Percentiles rank a stretch among this genome's conserved stretches.
Conservation (phyloP, 768 basidiomycete species). For the Plicaturopsis crispa region DNA sequence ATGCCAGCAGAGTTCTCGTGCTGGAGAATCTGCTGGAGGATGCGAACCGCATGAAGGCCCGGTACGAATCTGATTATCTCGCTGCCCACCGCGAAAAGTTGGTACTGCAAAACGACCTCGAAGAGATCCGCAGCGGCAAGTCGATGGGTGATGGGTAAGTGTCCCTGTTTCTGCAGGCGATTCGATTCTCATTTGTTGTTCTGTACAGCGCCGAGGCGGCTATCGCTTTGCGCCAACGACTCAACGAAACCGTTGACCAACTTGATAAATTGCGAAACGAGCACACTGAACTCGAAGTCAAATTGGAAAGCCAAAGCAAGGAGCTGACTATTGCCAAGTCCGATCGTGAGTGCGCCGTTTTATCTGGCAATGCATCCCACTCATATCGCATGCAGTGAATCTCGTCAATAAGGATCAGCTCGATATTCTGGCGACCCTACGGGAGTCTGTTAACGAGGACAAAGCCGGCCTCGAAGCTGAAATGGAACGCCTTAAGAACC, state of each 20-base stretch:
- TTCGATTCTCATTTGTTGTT: constrained; percentile 1
- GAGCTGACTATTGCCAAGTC: constrained; percentile 82
- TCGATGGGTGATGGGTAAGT: constrained; percentile 73
- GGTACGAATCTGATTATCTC: constrained; percentile 86
- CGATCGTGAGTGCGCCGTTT: constrained; percentile 50
- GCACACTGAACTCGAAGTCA: constrained; percentile 66
- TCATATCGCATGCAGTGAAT: constrained; percentile 67
- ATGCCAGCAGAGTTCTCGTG: constrained; percentile 72
- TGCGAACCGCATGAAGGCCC: constrained; percentile 80
- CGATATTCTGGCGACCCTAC: constrained; percentile 77
- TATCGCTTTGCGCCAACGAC: constrained; percentile 78
- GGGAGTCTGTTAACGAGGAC: constrained; percentile 87
- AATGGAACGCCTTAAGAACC: constrained; percentile 50
- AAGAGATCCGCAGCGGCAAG: constrained; percentile 87
- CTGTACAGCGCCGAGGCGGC: constrained; percentile 67
- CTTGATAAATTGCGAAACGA: constrained; percentile 63
- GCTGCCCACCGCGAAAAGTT: constrained; percentile 78
- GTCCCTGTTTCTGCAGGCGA: neutral
- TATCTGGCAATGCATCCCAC: constrained; percentile 69
- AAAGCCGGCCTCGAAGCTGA: constrained; percentile 70
- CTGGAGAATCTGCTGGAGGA: constrained; percentile 89
- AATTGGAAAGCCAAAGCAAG: constrained; percentile 49
- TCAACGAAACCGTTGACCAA: constrained; percentile 84
- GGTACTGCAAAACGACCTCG: constrained; percentile 70
- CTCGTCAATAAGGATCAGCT: constrained; percentile 92